Evolutionary conservation across 2,329 filamentous ascomycete species (phyloP).

Genomic region (Fusarium begoniae): DNA sequence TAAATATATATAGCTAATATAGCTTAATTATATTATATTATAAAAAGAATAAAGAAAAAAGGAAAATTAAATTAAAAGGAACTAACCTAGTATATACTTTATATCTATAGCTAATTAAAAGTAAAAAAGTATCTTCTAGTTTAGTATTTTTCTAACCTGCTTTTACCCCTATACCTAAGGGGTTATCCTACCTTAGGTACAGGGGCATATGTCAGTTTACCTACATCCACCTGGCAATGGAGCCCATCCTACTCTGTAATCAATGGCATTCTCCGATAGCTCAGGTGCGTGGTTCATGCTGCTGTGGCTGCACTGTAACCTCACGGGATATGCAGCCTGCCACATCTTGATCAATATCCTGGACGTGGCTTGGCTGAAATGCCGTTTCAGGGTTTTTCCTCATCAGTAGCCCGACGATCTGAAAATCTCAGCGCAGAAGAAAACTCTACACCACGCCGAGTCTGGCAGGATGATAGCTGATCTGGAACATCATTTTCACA

Average conservation of each 20-base stretch:
- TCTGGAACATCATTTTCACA: not conserved
- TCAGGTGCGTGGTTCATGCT: not conserved
- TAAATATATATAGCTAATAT: too few species aligned
- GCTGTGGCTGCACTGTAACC: not conserved
- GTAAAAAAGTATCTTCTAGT: too few species aligned
- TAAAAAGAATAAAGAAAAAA: too few species aligned
- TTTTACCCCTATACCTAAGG: too few species aligned
- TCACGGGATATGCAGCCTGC: not conserved
- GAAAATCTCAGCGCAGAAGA: not conserved
- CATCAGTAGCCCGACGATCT: not conserved
- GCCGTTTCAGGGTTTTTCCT: not conserved
- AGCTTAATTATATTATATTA: too few species aligned
- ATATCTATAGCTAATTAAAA: too few species aligned
- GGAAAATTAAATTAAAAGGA: too few species aligned
- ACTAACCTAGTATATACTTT: too few species aligned
- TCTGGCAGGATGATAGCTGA: not conserved
- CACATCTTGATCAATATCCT: not conserved
- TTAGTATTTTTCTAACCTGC: too few species aligned
- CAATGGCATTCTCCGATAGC: not conserved
- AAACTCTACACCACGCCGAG: not conserved
- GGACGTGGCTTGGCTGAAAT: slow-evolving; percentile 7
- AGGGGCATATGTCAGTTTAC: too few species aligned
- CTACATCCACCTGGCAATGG: not conserved
- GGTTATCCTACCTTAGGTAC: too few species aligned
- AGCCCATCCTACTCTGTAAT: not conserved